These are phyloP conservation scores for Lophium mytilinum DNA, from an alignment of 495 filamentous ascomycete species.

Conservation along the genomic window DNA sequence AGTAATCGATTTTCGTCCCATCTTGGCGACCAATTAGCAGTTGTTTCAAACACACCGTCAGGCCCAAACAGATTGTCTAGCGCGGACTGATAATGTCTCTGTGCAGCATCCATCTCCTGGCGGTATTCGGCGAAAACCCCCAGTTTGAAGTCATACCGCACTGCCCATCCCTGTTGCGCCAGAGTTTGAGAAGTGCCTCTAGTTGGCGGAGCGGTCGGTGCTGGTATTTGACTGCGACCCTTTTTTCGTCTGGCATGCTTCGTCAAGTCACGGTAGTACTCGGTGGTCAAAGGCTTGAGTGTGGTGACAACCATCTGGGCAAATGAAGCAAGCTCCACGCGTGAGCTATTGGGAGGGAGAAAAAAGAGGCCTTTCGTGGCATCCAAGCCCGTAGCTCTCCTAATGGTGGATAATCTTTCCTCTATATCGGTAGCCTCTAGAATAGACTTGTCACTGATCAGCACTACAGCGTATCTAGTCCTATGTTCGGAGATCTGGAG, in stretches of 20 bases:
- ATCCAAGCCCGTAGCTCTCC: slow-evolving; percentile 69
- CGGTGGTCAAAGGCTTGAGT: slow-evolving; percentile 54
- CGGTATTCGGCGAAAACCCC: slow-evolving; percentile 85
- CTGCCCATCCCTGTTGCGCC: slow-evolving; percentile 79
- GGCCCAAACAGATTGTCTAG: slow-evolving; percentile 71
- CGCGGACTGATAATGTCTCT: slow-evolving; percentile 73
- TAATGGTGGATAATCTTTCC: slow-evolving; percentile 67
- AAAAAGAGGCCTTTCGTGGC: slow-evolving; percentile 69
- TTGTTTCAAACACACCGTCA: slow-evolving; percentile 72
- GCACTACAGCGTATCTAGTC: slow-evolving; percentile 63
- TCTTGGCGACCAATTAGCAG: slow-evolving; percentile 70
- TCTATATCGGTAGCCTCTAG: slow-evolving; percentile 54
- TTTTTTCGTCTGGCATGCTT: slow-evolving; percentile 83
- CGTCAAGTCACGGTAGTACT: slow-evolving; percentile 85
- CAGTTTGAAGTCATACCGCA: slow-evolving; percentile 87
- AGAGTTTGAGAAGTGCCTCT: slow-evolving; percentile 74
- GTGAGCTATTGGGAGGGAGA: slow-evolving; percentile 55
- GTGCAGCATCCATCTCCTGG: slow-evolving; percentile 78
- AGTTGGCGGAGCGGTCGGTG: slow-evolving; percentile 75
- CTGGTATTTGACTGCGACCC: slow-evolving; percentile 61
- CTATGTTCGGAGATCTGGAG: slow-evolving; percentile 63
- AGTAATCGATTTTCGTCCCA: slow-evolving; percentile 81
- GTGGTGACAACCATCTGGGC: slow-evolving; percentile 51
- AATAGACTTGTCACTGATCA: slow-evolving; percentile 61
- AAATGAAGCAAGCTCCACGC: slow-evolving; percentile 55